Evolutionary conservation across 2,329 filamentous ascomycete genomes (phyloP).

Genomic region (Aspergillus pseudoviridinutans): DNA sequence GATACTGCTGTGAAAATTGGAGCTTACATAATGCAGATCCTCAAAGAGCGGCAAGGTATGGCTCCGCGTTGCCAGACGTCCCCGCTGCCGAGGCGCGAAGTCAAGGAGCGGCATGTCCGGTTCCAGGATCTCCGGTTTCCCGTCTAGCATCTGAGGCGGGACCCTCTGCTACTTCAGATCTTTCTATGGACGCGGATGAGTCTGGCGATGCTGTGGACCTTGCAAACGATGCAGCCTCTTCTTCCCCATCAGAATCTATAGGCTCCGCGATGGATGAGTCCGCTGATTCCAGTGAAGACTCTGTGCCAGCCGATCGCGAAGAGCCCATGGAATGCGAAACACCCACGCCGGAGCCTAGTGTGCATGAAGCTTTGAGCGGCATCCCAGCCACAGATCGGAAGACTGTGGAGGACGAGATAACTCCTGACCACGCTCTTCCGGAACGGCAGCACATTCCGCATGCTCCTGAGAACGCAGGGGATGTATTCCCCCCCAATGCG

Average conservation of each 20-base stretch:
- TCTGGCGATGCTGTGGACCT: conserved; percentile 2
- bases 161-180: neutral
- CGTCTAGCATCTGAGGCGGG: neutral
- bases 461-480: conserved; percentile 2
- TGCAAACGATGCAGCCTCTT: conserved; percentile 13
- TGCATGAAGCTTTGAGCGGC: neutral
- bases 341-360: neutral
- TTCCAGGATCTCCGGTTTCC: neutral
- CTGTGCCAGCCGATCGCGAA: conserved; percentile 14
- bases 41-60: neutral
- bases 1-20: neutral
- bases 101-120: neutral
- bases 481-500: conserved; percentile 2
- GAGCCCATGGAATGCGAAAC: conserved; percentile 3
- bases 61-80: neutral
- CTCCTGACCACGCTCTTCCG: conserved; percentile 6
- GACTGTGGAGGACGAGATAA: neutral
- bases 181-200: conserved; percentile 11
- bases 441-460: conserved; percentile 3
- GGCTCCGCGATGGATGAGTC: conserved; percentile 40
- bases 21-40: conserved; percentile 1
- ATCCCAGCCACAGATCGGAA: conserved; percentile 3
- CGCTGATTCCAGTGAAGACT: conserved; percentile 14
- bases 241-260: conserved; percentile 25
- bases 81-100: neutral